Evolutionary conservation across 2,329 filamentous ascomycete species (phyloP), one percentile per base, ranked within the genome.

Genomic region (Exophiala viscosa): DNA sequence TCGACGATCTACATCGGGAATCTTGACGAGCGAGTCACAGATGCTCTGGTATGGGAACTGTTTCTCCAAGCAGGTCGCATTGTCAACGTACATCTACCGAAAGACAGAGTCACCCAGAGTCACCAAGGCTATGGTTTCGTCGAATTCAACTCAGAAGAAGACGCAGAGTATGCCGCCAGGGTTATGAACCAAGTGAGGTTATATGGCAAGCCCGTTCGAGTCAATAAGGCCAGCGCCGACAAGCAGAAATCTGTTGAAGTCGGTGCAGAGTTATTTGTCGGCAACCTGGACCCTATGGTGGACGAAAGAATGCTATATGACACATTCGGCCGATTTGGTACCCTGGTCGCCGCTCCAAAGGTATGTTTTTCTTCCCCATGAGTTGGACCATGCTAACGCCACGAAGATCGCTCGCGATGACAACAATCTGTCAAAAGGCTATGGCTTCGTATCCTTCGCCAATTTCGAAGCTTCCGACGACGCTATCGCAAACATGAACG

Each of bases 51-150:
- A 62, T 96, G 93, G 86, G 93, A 99, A 77, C 81, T 99, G 65
- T 97, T 97, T 90, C 85, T 96, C 50, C 93, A 99, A 76, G 90
- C 91, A 69, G 93, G 93, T 50, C 91, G 92, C 64, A 95, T 99
- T 65, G 89, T 95, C 68, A 97, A 97, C 73, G 92, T 99, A 59
- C 93, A 99, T 74, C 85, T 99, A 68, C 93, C 93, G 50, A 96
- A 96, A 78, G 93, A 99, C 72, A 89, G 93, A 70, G 93, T 99
- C 63, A 96, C 93, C 42, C 90, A 96, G 68, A 87, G 86, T 52
- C 93, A 99, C 71, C 93, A 97, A 73, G 93, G 93, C 64, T 99
- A 96, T 77, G 93, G 93, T 65, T 99, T 99, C 73, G 93, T 99
- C 72, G 93, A 99, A 73, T 99, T 96, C 72, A 92, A 90, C 67